Evolutionary conservation across 768 basidiomycete genomes (phyloP).

Genomic region (Mycena indigotica): DNA sequence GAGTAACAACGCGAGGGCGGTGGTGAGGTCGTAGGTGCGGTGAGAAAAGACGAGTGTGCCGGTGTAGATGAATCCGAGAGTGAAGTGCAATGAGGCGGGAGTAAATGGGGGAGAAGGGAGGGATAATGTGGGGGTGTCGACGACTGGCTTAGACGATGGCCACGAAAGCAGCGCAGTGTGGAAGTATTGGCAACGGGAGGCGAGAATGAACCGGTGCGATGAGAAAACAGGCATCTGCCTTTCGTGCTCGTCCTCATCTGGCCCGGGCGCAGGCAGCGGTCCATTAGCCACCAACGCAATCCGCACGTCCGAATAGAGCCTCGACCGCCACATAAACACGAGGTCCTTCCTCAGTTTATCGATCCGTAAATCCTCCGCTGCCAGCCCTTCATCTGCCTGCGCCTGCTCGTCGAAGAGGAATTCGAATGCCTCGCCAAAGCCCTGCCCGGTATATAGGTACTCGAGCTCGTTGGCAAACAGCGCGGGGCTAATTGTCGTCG

Average conservation of each 20-base stretch:
- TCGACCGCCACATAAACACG: conserved; percentile 95
- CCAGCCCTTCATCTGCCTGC: conserved; percentile 40
- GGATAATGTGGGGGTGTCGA: conserved; percentile 60
- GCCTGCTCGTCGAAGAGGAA: conserved; percentile 76
- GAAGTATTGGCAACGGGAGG: conserved; percentile 89
- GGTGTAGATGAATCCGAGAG: conserved; percentile 91
- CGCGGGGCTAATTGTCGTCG: conserved; percentile 70
- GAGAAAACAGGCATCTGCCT: conserved; percentile 69
- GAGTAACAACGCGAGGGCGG: conserved; percentile 86
- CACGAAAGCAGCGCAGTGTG: conserved; percentile 75
- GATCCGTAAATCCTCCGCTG: conserved; percentile 58
- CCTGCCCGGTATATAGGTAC: conserved; percentile 92
- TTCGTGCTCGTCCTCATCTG: conserved; percentile 60
- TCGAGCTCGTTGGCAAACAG: conserved; percentile 91
- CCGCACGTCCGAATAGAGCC: conserved; percentile 90
- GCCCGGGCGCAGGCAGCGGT: conserved; percentile 57
- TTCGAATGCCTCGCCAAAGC: conserved; percentile 84
- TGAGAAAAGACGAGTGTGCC: conserved; percentile 94
- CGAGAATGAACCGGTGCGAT: conserved; percentile 90
- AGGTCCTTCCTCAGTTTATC: conserved; percentile 92
- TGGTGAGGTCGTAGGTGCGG: conserved; percentile 88
- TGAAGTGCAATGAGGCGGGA: conserved; percentile 90
- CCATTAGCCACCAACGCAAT: conserved; percentile 76
- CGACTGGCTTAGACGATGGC: conserved; percentile 34
- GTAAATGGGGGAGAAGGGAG: conserved; percentile 94